phyloP scores from a whole-genome alignment of 768 basidiomycete genomes.

The Boletus subcaerulescens region DNA sequence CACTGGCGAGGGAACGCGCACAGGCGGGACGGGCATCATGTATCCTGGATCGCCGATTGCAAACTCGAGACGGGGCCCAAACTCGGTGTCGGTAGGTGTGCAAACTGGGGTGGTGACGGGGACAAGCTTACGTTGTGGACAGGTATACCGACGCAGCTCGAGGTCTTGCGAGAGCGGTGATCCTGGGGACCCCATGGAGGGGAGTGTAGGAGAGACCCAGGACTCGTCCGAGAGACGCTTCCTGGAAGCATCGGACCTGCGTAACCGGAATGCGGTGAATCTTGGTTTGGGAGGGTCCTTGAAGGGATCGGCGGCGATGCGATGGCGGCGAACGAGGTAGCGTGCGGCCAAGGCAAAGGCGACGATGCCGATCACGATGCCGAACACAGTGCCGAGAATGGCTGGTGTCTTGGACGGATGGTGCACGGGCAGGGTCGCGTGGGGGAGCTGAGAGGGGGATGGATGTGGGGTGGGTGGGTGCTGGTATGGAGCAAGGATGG shows the following conservation, averaged over 20 bases:
- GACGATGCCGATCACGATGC: conserved; percentile 11
- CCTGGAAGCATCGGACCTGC: conserved; percentile 3
- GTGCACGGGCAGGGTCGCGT: conserved; percentile 8
- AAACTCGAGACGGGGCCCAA: conserved; percentile 10
- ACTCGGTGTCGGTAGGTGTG: conserved; percentile 22
- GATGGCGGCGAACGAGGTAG: conserved; percentile 14
- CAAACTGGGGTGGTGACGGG: conserved; percentile 17
- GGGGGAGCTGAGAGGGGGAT: conserved; percentile 6
- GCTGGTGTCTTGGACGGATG: conserved; percentile 5
- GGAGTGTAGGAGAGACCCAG: conserved; percentile 21
- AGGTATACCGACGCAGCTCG: conserved; percentile 9
- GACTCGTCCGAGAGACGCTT: conserved; percentile 27
- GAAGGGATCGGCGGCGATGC: conserved; percentile 8
- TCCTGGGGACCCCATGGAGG: conserved; percentile 2
- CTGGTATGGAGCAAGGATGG: conserved; percentile 14
- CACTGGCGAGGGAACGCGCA: conserved; percentile 21
- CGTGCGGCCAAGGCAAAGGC: conserved; percentile 1
- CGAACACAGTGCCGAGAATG: conserved; percentile 18
- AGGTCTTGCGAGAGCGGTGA: conserved; percentile 10
- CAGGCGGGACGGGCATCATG: conserved; percentile 1
- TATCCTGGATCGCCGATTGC: background rate
- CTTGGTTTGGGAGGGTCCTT: conserved; percentile 5
- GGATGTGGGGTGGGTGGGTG: conserved; percentile 6
- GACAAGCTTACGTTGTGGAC: conserved; percentile 13
- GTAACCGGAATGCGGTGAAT: conserved; percentile 3